Base-by-base conservation (phyloP, 331 rosid species). In the Rosa hybrid region DNA sequence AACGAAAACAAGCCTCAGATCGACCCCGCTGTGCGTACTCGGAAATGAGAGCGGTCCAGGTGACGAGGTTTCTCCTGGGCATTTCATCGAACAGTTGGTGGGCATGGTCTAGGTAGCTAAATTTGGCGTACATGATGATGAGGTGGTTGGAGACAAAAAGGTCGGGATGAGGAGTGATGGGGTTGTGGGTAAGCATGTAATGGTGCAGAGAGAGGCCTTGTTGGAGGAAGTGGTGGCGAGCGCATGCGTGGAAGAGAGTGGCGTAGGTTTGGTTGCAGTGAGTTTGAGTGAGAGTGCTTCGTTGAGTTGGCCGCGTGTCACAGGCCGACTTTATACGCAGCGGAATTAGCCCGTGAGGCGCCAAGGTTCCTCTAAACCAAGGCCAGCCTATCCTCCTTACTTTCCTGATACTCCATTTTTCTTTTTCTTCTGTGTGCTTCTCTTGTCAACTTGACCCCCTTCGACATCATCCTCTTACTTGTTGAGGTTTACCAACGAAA, bases 11-110 rank as follows among this genome's bases (percentile, higher is more conserved):
- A 62, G 82, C 88, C 6, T 72, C 74, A 53, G 78, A 27, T 18
- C 25, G 62, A 4, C 92, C 88, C 11, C 78, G 54, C 38, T 87
- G 95, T 0, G 94, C 93, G 48, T 92, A 90, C 13, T 97, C 95
- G 8, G 97, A 87, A 82, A 94, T 76, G 45, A 94, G 97, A 64
- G 87, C 94, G 69, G 97, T 92, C 98, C 98, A 94, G 81, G 98
- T 90, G 69, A 94, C 91, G 83, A 85, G 42, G 68, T 94, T 94
- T 88, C 87, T 91, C 0, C 11, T 77, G 0, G 91, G 91, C 98
- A 92, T 91, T 89, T 79, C 77, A 65, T 91, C 92, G 51, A 94
- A 94, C 87, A 94, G 7, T 48, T 78, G 54, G 50, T 50, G 87
- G 38, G 94, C 95, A 68, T 59, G 82, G 9, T 48, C 83, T 12